Evolutionary conservation across 768 basidiomycete species (phyloP), one percentile per base, ranked within the genome.

Genomic region (Mycena chlorophos): DNA sequence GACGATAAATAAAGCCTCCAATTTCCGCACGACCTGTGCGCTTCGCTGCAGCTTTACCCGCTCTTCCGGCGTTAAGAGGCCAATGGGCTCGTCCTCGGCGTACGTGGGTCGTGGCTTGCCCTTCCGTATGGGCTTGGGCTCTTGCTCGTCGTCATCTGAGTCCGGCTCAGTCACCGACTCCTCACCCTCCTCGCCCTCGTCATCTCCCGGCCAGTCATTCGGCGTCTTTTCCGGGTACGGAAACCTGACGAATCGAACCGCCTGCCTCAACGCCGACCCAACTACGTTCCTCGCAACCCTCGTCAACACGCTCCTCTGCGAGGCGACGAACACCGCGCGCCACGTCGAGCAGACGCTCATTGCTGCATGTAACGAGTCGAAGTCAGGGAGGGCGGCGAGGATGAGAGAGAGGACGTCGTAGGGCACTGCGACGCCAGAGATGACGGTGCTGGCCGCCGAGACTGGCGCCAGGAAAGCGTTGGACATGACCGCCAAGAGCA

Each of bases 211-310:
- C 59, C 55, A 56, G 16, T 46, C 19, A 47, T 51, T 61, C 43
- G n/a, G 38, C 23, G 30, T 46, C 59, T 61, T 61, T 37, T 56
- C 49, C 0, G 59, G 59, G 22, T 61, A 61, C 37, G 59, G 59
- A 49, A 56, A 61, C 54, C 58, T 49, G 1, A 59, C 10, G 25
- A 59, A 51, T 6, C 58, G 58, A 22, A 59, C 50, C 13, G 58
- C 58, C 38, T 59, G 58, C 2, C 42, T 43, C 6, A 60, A 47
- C 38, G 60, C 55, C 5, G 55, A 52, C 1, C 60, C 60, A 13
- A 55, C 52, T 0, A 57, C n/a, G 14, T 57, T 57, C 6, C 20
- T 27, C 20, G 60, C 60, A 37, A 57, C 60, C 2, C 49, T 22
- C 38, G 42, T 3, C 12, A 51, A 2, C 14, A 57, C 4, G 12